Evolutionary conservation across 2,329 filamentous ascomycete species (phyloP), one percentile per base, ranked within the genome.

Genomic region (Pseudogymnoascus sp.): DNA sequence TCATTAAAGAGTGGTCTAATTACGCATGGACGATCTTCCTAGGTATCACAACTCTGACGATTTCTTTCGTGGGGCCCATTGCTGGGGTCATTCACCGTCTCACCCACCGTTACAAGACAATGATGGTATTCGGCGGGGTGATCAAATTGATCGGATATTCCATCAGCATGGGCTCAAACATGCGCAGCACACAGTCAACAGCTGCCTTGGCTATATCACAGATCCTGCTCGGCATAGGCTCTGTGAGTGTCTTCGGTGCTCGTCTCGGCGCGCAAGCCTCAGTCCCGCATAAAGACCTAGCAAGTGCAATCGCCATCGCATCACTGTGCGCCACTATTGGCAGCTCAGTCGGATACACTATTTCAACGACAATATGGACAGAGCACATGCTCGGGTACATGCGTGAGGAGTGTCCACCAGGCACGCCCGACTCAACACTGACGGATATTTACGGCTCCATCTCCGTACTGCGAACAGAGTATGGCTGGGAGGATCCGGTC

Each of bases 1-100:
- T 78, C 66, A 75, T 75, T 66, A 78, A 77, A 67, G 67, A 76
- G 10, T 79, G 77, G 77, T 71, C 75, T 1, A 75, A 71, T 1
- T 78, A 77, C 64, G 62, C 74, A 40, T 78, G 76, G 77, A 78
- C 73, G 5, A 74, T 77, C 29, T 78, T 78, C 68, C 54, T 76
- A 8, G 73, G 73, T 16, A 73, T 73, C 65, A 76, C 75, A 1
- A 78, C 75, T 18, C 73, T 78, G 68, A 73, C 72, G 0, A 73
- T 79, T 16, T 72, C 74, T 42, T 40, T 78, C 4, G 42, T 77
- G 3, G 71, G 76, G 0, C 76, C 75, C 2, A 37, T 78, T 29
- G 45, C 45, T 7, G 45, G 45, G 23, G 8, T 51, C 14, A 51
- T 51, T 10, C 77, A 78, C 31, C 67, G 73, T 0, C 45, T 60